Conservation (phyloP, 345 rosid species). For the Syzygium aromaticum region DNA sequence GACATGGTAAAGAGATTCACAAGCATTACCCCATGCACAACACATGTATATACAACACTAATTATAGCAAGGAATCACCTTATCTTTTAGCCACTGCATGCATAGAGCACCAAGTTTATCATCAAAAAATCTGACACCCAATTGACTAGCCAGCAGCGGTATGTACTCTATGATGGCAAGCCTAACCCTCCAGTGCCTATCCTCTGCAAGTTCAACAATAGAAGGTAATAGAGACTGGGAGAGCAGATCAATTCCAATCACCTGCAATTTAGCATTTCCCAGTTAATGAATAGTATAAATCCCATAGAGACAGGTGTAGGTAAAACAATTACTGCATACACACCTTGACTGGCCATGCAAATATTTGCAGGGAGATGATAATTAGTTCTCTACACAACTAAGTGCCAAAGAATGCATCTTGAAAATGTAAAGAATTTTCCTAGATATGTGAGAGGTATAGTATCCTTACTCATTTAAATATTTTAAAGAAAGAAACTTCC, state of each 20-base stretch:
- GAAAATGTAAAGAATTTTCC: neutral
- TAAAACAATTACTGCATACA: neutral
- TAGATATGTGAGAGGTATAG: neutral
- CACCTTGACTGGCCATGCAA: neutral
- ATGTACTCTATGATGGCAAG: slow-evolving; percentile 95
- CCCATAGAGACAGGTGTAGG: neutral
- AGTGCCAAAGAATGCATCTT: neutral
- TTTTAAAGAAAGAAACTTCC: neutral
- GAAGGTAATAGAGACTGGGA: slow-evolving; percentile 92
- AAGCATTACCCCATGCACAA: neutral
- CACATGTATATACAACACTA: neutral
- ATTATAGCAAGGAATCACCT: slow-evolving; percentile 29
- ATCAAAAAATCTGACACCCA: slow-evolving; percentile 88
- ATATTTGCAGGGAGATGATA: neutral
- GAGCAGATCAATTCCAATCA: slow-evolving; percentile 89
- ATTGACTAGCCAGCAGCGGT: slow-evolving; percentile 85
- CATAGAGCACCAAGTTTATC: slow-evolving; percentile 91
- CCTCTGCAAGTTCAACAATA: slow-evolving; percentile 97
- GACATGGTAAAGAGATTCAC: neutral
- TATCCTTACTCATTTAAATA: neutral
- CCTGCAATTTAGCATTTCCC: slow-evolving; percentile 31
- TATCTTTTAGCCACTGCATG: slow-evolving; percentile 97
- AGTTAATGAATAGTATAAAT: neutral
- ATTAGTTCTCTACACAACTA: neutral
- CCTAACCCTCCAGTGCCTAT: slow-evolving; percentile 94